Evolutionary conservation across 2,329 filamentous ascomycete species (phyloP), one percentile per base, ranked within the genome.

Genomic region (Camptophora hylomeconis): DNA sequence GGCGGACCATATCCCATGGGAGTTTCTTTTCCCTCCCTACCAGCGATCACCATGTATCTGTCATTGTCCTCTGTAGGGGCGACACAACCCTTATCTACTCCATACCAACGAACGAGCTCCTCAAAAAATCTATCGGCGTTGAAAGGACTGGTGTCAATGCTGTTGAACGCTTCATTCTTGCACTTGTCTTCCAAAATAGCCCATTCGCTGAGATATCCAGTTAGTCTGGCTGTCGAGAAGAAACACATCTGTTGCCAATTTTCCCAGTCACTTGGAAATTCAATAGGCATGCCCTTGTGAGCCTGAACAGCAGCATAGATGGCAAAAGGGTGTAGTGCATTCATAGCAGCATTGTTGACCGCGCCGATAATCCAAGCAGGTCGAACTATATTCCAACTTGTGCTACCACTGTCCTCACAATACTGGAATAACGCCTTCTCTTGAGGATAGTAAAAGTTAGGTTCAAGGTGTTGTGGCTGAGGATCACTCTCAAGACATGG

Each of bases 361-460:
- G 39, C 32, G 8, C 63, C 64, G 14, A 63, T 45, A 30, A 70
- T 63, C 42, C 52, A 59, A 0, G 55, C 56, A 0, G 66, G 65
- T 32, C 60, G 58, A 15, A 56, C 56, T 10, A 67, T 48, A 36
- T 60, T 67, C 59, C 59, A 69, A 13, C 37, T 35, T 6, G 54
- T 49, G 7, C 39, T 43, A 11, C 58, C 44, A 3, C 46, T 40
- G 14, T 48, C 38, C 26, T 38, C 36, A 44, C 61, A 63, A 40
- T 54, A 69, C 1, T 48, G 41, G 27, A 45, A 52, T 2, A 70
- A 52, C 3, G 50, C 46, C 35, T 69, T 63, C 48, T 69, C 64
- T 47, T 70, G 65, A 0, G 53, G 46, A 37, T 67, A 69, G 52
- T 69, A 70, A 47, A 70, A 69, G 45, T 69, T 69, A 2, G 58